phyloP scores from a whole-genome alignment of 345 rosid genomes.

The Excoecaria agallocha region DNA sequence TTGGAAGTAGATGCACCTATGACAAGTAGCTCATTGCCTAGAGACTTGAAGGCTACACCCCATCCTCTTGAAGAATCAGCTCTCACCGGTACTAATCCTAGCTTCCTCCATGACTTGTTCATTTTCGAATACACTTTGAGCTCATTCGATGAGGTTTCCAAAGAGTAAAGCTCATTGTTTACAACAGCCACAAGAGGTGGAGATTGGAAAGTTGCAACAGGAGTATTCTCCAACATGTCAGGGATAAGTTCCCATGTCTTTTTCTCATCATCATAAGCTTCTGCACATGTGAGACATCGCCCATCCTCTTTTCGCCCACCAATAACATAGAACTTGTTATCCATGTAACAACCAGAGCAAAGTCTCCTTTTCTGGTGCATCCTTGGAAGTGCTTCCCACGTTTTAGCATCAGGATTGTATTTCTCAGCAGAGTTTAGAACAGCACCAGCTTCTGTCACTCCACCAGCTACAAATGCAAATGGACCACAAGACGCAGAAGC shows the following conservation, averaged over 20 bases:
- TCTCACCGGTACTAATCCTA: constrained; percentile 72
- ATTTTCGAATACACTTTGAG: constrained; percentile 56
- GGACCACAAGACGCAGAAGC: constrained; percentile 73
- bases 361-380: constrained; percentile 56
- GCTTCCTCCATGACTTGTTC: constrained; percentile 63
- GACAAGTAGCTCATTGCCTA: constrained; percentile 73
- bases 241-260: constrained; percentile 62
- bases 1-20: constrained; percentile 56
- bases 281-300: constrained; percentile 58
- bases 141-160: constrained; percentile 65
- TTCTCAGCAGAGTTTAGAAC: constrained; percentile 63
- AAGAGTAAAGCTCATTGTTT: constrained; percentile 61
- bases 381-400: constrained; percentile 57
- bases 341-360: constrained; percentile 76
- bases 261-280: constrained; percentile 53
- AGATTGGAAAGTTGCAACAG: constrained; percentile 52
- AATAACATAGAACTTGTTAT: constrained; percentile 63
- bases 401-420: constrained; percentile 60
- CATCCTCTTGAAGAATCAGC: constrained; percentile 72
- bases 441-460: constrained; percentile 32
- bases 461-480: constrained; percentile 74
- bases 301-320: constrained; percentile 66
- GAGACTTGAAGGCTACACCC: constrained; percentile 93
- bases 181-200: constrained; percentile 84
- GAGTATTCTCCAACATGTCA: constrained; percentile 47